Conservation (phyloP, 1,139 yeast genomes). For the Geotrichum aggregatum region DNA sequence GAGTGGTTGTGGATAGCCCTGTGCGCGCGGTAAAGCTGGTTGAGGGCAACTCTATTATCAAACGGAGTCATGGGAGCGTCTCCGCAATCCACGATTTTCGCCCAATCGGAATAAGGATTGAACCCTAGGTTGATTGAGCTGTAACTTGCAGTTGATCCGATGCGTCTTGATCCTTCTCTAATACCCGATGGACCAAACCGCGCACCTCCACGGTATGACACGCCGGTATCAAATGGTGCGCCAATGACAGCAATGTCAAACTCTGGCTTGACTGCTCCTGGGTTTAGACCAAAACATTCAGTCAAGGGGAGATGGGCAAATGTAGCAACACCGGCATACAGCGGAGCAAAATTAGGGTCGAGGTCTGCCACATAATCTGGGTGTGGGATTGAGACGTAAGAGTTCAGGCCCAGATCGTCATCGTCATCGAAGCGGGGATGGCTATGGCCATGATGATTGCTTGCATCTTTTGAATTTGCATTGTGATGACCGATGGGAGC, state of each 20-base stretch:
- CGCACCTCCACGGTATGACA: constrained; percentile 70
- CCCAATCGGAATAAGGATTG: constrained; percentile 57
- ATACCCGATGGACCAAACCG: constrained; percentile 77
- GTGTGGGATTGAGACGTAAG: constrained; percentile 16
- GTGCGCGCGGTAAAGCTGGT: constrained; percentile 65
- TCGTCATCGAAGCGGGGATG: background rate
- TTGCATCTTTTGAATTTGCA: background rate
- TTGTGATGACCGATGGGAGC: background rate
- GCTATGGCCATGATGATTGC: background rate
- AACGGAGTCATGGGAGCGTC: constrained; percentile 79
- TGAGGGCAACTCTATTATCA: constrained; percentile 66
- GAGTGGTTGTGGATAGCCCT: constrained; percentile 62
- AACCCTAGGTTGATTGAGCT: constrained; percentile 56
- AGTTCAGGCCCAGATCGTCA: background rate
- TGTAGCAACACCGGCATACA: constrained; percentile 52
- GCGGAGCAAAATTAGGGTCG: constrained; percentile 16
- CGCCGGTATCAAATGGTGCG: constrained; percentile 75
- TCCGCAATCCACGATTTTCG: constrained; percentile 68
- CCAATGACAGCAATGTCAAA: constrained; percentile 71
- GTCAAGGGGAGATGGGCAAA: constrained; percentile 68
- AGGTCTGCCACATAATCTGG: constrained; percentile 22
- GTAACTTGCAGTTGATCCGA: constrained; percentile 27
- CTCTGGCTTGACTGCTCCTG: constrained; percentile 28
- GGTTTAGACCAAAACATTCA: constrained; percentile 49
- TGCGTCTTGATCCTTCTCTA: constrained; percentile 63